Evolutionary conservation across 2,329 filamentous ascomycete genomes (phyloP).

Genomic region (Trichoderma lentiforme): DNA sequence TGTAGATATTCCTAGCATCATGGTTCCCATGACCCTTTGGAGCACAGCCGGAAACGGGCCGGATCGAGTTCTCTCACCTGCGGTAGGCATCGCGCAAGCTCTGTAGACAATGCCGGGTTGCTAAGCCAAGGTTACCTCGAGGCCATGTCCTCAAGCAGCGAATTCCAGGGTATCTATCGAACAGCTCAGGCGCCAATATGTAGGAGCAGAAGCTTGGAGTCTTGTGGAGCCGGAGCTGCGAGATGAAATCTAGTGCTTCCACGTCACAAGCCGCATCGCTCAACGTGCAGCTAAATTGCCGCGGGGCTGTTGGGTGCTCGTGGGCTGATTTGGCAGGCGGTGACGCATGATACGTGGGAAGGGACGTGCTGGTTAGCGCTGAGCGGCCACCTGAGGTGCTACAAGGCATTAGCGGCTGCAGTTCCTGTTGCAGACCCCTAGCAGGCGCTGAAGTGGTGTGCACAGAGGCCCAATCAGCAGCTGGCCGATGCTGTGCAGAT

Average conservation of each 20-base stretch:
- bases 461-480: not conserved
- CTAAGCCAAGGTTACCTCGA: conserved; percentile 4
- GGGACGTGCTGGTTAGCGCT: not conserved
- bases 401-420: not conserved
- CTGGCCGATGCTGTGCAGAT: not conserved
- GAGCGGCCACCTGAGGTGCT: not conserved
- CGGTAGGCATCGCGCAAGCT: conserved; percentile 28
- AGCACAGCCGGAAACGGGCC: not conserved
- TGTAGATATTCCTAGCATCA: not conserved
- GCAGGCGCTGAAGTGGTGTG: not conserved
- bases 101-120: conserved; percentile 1
- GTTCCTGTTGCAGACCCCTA: not conserved
- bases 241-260: conserved; percentile 14
- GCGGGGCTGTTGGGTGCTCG: conserved; percentile 2
- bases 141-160: conserved; percentile 22
- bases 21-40: not conserved
- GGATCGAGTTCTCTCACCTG: conserved; percentile 9
- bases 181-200: conserved; percentile 1
- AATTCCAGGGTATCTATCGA: not conserved
- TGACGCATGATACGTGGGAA: conserved; percentile 4
- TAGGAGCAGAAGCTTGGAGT: not conserved
- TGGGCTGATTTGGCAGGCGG: conserved; percentile 14
- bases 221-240: conserved; percentile 6
- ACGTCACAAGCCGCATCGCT: not conserved
- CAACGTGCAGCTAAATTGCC: conserved; percentile 1